These are phyloP conservation scores for Mortierella sp. DNA, from an alignment of 371 early-diverging fungal species.

Conservation along the genomic window DNA sequence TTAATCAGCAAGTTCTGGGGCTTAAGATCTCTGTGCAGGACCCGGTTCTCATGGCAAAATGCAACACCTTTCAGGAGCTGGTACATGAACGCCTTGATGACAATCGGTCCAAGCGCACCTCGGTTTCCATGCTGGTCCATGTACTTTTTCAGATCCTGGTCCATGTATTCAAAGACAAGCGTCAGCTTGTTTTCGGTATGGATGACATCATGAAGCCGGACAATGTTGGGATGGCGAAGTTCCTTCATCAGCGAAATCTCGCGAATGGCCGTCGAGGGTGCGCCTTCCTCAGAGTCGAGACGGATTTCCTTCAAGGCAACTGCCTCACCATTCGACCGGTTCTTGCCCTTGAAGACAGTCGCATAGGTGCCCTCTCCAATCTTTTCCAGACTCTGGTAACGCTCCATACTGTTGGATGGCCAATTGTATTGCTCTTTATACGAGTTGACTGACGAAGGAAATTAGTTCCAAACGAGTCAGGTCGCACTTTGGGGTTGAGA, in stretches of 20 bases:
- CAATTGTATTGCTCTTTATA: background rate
- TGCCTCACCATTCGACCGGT: slow-evolving; percentile 85
- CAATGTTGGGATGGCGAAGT: slow-evolving; percentile 90
- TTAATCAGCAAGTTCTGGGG: slow-evolving; percentile 97
- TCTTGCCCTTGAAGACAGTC: slow-evolving; percentile 99
- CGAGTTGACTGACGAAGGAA: background rate
- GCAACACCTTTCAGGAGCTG: slow-evolving; percentile 91
- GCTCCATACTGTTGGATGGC: slow-evolving; percentile 25
- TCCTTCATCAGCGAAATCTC: slow-evolving; percentile 98
- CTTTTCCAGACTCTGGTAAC: slow-evolving; percentile 73
- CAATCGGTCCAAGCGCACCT: slow-evolving; percentile 76
- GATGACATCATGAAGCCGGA: slow-evolving; percentile 96
- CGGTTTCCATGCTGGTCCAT: slow-evolving; percentile 83
- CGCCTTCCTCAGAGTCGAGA: slow-evolving; percentile 93
- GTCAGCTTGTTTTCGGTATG: slow-evolving; percentile 98
- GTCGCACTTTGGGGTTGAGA: background rate
- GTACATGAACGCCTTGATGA: slow-evolving; percentile 86
- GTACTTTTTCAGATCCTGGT: slow-evolving; percentile 97
- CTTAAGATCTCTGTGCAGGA: slow-evolving; percentile 98
- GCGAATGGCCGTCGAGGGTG: slow-evolving; percentile 96
- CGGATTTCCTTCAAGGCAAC: slow-evolving; percentile 99
- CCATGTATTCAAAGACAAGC: slow-evolving; percentile 99
- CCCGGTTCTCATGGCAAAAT: slow-evolving; percentile 95
- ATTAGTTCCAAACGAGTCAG: too few relatives aligned
- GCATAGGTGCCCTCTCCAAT: slow-evolving; percentile 99